Percentiles rank a stretch among this genome's conserved stretches.
Evolutionary conservation across 768 basidiomycete genomes (phyloP).

Genomic region (Mycena kentingensis): DNA sequence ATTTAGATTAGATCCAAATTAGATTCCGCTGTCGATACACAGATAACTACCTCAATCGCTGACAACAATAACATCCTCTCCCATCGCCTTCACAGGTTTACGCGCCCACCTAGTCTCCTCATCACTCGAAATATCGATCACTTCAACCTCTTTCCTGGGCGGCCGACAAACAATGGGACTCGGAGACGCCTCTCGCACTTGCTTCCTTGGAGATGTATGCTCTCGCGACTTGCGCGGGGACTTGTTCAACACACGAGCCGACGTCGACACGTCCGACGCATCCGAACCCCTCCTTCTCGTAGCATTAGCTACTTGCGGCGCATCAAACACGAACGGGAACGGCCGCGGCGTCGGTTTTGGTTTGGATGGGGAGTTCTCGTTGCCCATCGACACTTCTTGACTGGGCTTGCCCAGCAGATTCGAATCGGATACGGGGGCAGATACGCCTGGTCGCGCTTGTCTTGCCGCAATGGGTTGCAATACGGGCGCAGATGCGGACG

Average conservation of each 20-base stretch:
- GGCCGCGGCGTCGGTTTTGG: slow-evolving; percentile 4
- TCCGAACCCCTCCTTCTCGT: neutral
- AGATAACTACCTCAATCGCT: slow-evolving; percentile 10
- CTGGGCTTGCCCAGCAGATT: neutral
- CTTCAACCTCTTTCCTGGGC: neutral
- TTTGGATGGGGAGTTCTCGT: neutral
- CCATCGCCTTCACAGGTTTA: neutral
- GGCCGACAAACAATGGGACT: neutral
- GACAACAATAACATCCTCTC: neutral
- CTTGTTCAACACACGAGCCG: slow-evolving; percentile 22
- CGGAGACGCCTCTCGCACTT: slow-evolving; percentile 11
- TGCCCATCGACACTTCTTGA: slow-evolving; percentile 9
- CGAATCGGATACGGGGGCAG: slow-evolving; percentile 9
- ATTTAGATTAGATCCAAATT: no score
- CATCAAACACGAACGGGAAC: slow-evolving; percentile 15
- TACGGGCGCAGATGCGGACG: slow-evolving; percentile 7
- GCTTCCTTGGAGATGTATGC: slow-evolving; percentile 26
- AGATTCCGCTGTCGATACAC: no score
- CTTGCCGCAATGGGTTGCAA: neutral
- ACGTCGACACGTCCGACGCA: slow-evolving; percentile 12
- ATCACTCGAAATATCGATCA: slow-evolving; percentile 21
- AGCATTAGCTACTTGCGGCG: slow-evolving; percentile 2
- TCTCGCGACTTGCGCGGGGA: slow-evolving; percentile 33
- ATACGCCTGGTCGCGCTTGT: neutral
- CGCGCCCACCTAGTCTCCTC: neutral